A percentile compares a stretch with the other conserved stretches of the same genome.
These are phyloP conservation scores for Fusarium nisikadoi DNA, from an alignment of 2,329 filamentous ascomycete genomes.

Conservation along the genomic window DNA sequence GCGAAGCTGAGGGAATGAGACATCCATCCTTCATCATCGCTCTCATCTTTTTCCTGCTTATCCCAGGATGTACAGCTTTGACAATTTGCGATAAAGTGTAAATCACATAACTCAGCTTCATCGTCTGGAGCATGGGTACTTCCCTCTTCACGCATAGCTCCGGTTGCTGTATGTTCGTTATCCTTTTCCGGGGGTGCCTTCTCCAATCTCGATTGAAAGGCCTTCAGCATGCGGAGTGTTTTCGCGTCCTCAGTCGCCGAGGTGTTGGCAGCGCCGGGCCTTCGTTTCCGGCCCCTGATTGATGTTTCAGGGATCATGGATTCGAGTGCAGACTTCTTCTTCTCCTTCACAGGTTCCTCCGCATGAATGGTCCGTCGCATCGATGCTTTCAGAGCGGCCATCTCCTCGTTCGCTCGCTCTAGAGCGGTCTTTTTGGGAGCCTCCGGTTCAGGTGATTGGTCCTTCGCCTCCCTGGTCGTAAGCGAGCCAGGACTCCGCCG, in stretches of 20 bases:
- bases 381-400: slow-evolving; percentile 81
- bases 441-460: slow-evolving; percentile 43
- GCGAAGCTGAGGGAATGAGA: slow-evolving; percentile 85
- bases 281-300: slow-evolving; percentile 75
- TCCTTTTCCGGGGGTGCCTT: slow-evolving; percentile 56
- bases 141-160: slow-evolving; percentile 42
- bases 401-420: slow-evolving; percentile 81
- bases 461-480: slow-evolving; percentile 20
- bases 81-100: slow-evolving; percentile 96
- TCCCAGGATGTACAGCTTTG: slow-evolving; percentile 92
- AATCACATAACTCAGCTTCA: slow-evolving; percentile 83
- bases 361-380: slow-evolving; percentile 74
- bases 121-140: slow-evolving; percentile 58
- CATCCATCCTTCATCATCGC: slow-evolving; percentile 81
- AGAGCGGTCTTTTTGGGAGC: slow-evolving; percentile 62
- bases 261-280: slow-evolving; percentile 64
- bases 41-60: slow-evolving; percentile 67
- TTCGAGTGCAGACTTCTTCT: slow-evolving; percentile 75
- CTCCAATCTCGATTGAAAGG: slow-evolving; percentile 83
- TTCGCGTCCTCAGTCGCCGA: slow-evolving; percentile 69
- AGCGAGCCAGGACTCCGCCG: slow-evolving; percentile 26
- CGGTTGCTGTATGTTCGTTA: slow-evolving; percentile 11
- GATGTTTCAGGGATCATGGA: slow-evolving; percentile 79
- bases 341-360: slow-evolving; percentile 61
- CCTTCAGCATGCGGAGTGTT: slow-evolving; percentile 76